phyloP scores from a whole-genome alignment of 306 rosid genomes.

The Castanea crenata region DNA sequence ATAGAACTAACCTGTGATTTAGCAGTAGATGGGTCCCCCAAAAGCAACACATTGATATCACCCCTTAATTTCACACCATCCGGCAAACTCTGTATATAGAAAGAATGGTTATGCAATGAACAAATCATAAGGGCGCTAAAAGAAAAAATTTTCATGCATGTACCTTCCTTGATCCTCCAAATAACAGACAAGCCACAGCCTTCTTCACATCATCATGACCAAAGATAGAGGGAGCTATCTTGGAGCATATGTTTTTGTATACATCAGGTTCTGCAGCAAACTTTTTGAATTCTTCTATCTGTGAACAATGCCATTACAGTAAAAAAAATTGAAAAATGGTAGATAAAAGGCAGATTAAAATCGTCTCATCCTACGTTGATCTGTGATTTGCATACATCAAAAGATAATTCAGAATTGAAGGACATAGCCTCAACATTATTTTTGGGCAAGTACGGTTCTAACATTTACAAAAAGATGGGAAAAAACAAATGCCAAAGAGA shows the following conservation, averaged over 20 bases:
- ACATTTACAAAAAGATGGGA: not conserved
- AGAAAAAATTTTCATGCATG: not conserved
- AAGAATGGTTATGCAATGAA: slow-evolving; percentile 20
- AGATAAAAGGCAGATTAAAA: not conserved
- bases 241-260: slow-evolving; percentile 79
- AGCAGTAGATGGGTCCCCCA: slow-evolving; percentile 99
- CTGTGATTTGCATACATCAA: too few relatives aligned
- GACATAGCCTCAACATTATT: not conserved
- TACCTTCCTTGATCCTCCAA: slow-evolving; percentile 98
- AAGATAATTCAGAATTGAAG: not conserved
- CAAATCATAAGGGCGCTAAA: not conserved
- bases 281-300: slow-evolving; percentile 93
- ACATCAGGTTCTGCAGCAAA: slow-evolving; percentile 83
- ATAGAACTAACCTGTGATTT: slow-evolving; percentile 76
- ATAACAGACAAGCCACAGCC: slow-evolving; percentile 92
- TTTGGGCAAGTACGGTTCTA: too few relatives aligned
- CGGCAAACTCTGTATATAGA: slow-evolving; percentile 69
- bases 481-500: not conserved
- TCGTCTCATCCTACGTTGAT: not conserved
- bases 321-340: not conserved
- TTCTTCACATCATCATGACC: slow-evolving; percentile 92
- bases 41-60: slow-evolving; percentile 90
- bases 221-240: slow-evolving; percentile 94
- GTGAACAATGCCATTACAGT: slow-evolving; percentile 15
- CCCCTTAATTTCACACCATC: slow-evolving; percentile 99